These are phyloP conservation scores for Millerozyma acaciae DNA, from an alignment of 805 yeast species.

Conservation along the genomic window DNA sequence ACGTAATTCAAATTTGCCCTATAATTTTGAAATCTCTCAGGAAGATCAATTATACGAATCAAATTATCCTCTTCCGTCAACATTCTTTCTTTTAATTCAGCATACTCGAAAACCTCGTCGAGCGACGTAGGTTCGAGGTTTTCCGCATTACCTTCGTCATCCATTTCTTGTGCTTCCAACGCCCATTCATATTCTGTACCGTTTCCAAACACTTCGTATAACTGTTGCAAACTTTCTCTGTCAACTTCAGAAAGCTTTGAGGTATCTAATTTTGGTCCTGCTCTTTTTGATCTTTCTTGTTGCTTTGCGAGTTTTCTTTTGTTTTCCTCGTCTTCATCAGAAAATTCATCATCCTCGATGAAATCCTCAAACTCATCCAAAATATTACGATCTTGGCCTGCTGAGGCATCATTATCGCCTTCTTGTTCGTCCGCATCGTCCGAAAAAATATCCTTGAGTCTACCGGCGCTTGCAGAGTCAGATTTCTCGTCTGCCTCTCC, in stretches of 20 bases:
- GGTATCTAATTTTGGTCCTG: conserved; percentile 49
- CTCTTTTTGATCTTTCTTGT: conserved; percentile 28
- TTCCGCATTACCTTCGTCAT: conserved; percentile 52
- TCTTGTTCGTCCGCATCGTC: conserved; percentile 38
- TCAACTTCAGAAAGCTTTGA: conserved; percentile 64
- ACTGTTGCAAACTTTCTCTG: conserved; percentile 86
- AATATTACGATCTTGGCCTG: conserved; percentile 28
- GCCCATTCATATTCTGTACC: conserved; percentile 99
- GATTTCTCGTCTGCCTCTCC: conserved; percentile 20
- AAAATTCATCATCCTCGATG: conserved; percentile 94
- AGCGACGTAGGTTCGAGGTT: conserved; percentile 57
- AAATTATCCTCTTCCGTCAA: conserved; percentile 88
- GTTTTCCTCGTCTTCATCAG: conserved; percentile 72
- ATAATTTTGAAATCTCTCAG: conserved; percentile 84
- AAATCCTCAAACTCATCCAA: conserved; percentile 92
- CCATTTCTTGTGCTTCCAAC: conserved; percentile 76
- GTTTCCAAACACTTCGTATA: conserved; percentile 93
- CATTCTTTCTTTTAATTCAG: conserved; percentile 85
- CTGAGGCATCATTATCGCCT: conserved; percentile 31
- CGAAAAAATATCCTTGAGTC: conserved; percentile 64
- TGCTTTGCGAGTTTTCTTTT: conserved; percentile 28
- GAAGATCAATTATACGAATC: conserved; percentile 82
- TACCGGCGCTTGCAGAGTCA: conserved; percentile 2
- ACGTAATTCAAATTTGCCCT: conserved; percentile 65
- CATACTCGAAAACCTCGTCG: conserved; percentile 90